Evolutionary conservation across 2,329 filamentous ascomycete species (phyloP), one percentile per base, ranked within the genome.

Genomic region (Colletotrichum orchidophilum): DNA sequence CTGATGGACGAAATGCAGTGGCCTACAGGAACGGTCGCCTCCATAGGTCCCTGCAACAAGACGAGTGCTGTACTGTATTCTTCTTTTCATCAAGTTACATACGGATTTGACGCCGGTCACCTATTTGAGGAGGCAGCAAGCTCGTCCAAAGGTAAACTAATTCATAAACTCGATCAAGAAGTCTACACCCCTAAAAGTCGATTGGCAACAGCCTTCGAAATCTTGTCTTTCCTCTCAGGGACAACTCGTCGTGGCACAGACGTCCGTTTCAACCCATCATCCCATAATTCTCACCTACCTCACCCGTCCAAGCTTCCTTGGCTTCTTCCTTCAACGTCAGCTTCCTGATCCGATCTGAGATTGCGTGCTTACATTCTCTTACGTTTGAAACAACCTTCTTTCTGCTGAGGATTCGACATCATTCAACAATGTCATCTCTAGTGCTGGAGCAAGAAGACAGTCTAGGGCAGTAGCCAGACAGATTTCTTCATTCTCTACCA

Each of bases 401-500:
- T 24, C 26, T n/a, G 8, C 18, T 18, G 21, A 9, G 5, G 18
- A 9, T 46, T n/a, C 18, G 9, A 9, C 7, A 15, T 46, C 18
- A 21, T 3, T 3, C 5, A 3, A 21, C 9, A 0, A 46, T 3
- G 39, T 46, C 18, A 46, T n/a, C 18, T 46, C 8, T 5, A 21
- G 18, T n/a, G n/a, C n/a, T n/a, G n/a, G 21, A 13, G 33, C 33
- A 2, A 24, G 53, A 2, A 24, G 33, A 1, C 24, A 11, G 7
- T 13, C 6, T 21, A 29, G 6, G 5, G 31, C 24, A 42, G 24
- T 29, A 33, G 18, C 18, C 46, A n/a, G 50, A 71, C 50, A 68
- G 46, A 3, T 31, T 63, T n/a, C 50, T 62, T 35, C 39, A 68
- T 62, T 71, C 39, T 61, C 63, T 68, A 58, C 50, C 27, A 42